Evolutionary conservation across 169 alveolate species (phyloP).

Genomic region (Cryptosporidium parvum): DNA sequence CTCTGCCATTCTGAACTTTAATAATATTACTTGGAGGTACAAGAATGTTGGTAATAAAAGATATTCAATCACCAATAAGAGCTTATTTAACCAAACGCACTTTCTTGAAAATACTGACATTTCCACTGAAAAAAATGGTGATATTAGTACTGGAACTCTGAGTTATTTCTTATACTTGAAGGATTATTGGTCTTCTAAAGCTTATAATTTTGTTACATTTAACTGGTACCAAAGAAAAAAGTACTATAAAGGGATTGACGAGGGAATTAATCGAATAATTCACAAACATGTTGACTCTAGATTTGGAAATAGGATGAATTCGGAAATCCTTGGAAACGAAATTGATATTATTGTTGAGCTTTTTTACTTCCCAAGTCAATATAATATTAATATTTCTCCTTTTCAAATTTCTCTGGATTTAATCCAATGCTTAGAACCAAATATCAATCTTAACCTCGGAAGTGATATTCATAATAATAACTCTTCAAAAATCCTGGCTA

Average conservation of each 20-base stretch:
- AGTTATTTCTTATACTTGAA: background rate
- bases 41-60: background rate
- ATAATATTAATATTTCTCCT: conserved; percentile 53
- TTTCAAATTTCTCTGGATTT: conserved; percentile 24
- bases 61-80: background rate
- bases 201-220: conserved; percentile 22
- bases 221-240: conserved; percentile 28
- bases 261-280: background rate
- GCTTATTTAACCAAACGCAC: background rate
- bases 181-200: background rate
- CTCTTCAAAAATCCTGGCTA: conserved; percentile 14
- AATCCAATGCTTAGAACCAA: conserved; percentile 27
- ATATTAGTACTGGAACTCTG: background rate
- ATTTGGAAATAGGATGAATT: conserved; percentile 6
- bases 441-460: background rate
- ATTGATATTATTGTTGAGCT: conserved; percentile 45
- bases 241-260: conserved; percentile 30
- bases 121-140: background rate
- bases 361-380: conserved; percentile 33
- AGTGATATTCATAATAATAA: background rate
- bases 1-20: conserved; percentile 7
- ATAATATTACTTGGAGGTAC: conserved; percentile 50
- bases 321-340: conserved; percentile 23
- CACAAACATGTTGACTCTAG: background rate
- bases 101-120: background rate